A percentile compares a stretch with the other conserved stretches of the same genome.
Conservation (phyloP, 768 basidiomycete genomes). For the Suillus americanus region DNA sequence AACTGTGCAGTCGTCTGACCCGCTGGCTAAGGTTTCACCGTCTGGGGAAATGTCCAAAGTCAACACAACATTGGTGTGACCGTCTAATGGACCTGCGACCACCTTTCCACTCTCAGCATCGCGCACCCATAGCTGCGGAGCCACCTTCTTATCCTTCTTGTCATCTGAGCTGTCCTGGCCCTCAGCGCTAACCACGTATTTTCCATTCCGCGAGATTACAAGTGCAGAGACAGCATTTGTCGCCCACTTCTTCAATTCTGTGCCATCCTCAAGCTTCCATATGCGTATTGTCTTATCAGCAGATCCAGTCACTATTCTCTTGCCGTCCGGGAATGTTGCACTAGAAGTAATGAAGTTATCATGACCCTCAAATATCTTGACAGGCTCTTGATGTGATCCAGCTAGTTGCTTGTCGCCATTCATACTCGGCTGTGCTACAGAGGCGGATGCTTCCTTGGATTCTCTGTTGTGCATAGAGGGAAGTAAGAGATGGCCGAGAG, state of each 20-base stretch:
- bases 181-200: neutral
- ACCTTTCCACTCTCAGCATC: too few relatives aligned
- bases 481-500: too few relatives aligned
- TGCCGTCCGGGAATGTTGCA: neutral
- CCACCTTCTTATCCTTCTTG: too few relatives aligned
- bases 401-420: neutral
- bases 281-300: neutral
- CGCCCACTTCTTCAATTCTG: neutral
- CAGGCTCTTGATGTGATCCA: neutral
- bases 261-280: neutral
- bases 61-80: neutral
- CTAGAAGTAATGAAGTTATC: neutral
- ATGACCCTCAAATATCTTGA: neutral
- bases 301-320: neutral
- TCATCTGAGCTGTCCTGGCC: too few relatives aligned
- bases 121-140: neutral
- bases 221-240: neutral
- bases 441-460: neutral
- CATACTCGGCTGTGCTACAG: neutral
- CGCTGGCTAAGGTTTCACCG: neutral
- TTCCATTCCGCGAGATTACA: neutral
- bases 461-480: too few relatives aligned
- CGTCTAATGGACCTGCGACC: neutral
- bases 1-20: conserved; percentile 4
- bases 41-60: conserved; percentile 11